Percentiles rank a stretch among this genome's conserved stretches.
phyloP scores from a whole-genome alignment of 1,284 basidiomycete species.

The Pseudozyma sp. region DNA sequence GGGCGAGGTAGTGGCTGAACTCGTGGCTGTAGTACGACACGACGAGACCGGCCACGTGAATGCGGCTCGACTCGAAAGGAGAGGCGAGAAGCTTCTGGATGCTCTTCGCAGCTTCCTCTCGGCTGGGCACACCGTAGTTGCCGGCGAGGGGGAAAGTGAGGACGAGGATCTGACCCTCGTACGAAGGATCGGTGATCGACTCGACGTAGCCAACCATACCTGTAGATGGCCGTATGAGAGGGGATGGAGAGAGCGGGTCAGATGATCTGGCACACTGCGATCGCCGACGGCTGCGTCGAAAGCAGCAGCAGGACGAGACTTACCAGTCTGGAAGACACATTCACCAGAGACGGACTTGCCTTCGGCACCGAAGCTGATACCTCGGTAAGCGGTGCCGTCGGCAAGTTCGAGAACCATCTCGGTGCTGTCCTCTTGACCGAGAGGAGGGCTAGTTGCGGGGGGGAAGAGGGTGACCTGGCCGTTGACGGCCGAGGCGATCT shows the following conservation, averaged over 20 bases:
- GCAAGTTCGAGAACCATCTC: constrained; percentile 84
- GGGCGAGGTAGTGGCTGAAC: constrained; percentile 93
- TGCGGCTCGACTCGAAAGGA: constrained; percentile 89
- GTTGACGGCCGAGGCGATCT: constrained; percentile 33
- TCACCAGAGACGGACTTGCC: constrained; percentile 93
- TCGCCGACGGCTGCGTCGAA: background rate
- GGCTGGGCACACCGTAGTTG: constrained; percentile 96
- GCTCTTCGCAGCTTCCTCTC: constrained; percentile 71
- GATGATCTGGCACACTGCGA: constrained; percentile 12
- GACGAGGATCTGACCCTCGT: constrained; percentile 97
- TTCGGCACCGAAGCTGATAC: constrained; percentile 92
- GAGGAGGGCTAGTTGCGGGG: constrained; percentile 50
- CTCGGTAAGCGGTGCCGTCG: constrained; percentile 88
- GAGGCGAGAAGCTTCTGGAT: constrained; percentile 70
- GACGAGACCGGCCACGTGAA: constrained; percentile 91
- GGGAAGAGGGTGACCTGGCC: constrained; percentile 39
- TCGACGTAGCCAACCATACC: constrained; percentile 96
- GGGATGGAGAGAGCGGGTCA: constrained; percentile 19
- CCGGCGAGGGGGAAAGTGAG: constrained; percentile 97
- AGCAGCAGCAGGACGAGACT: constrained; percentile 65
- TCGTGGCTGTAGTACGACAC: constrained; percentile 91
- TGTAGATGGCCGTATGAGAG: constrained; percentile 23
- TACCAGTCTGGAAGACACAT: constrained; percentile 99
- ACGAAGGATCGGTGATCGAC: constrained; percentile 97
- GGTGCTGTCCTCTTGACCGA: constrained; percentile 45